Evolutionary conservation across 768 basidiomycete species (phyloP), one percentile per base, ranked within the genome.

Genomic region (Trametes maxima): DNA sequence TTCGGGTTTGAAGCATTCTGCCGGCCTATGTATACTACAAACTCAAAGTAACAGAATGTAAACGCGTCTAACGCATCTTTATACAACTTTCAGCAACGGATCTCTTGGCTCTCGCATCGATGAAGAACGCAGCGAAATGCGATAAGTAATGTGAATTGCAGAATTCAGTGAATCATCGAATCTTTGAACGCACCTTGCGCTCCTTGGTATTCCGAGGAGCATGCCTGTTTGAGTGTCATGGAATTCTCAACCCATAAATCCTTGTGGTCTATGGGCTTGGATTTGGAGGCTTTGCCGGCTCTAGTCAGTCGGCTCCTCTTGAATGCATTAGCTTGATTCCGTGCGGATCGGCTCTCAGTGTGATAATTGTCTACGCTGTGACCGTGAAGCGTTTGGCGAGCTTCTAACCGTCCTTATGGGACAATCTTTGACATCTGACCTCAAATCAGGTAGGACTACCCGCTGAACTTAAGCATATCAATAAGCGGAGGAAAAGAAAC

Each of bases 401-500:
- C 70, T 70, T 68, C 62, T 50, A 72, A 67, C 57, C 49, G 65
- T 68, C 69, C 54, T 48, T 56, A 33, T 39, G 46, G 53, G 70
- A 72, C 71, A 75, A 72, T 71, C 62, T 35, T 59, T 60, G 50
- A 63, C 63, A 69, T 77, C 76, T 83, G 86, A 85, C 85, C 86
- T 88, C 86, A 86, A 83, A 87, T 87, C 85, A 85, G 84, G 85
- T 82, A 85, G 85, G 86, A 85, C 80, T 87, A 88, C 87, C 86
- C 84, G 82, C 86, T 86, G 85, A 87, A 88, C 85, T 88, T 88
- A 87, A 88, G 87, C 86, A 88, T 87, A 88, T 88, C 85, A 89
- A 87, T 88, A 87, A 89, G 87, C 83, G 83, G 86, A 88, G 87
- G 87, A 88, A 88, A 89, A 89, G 88, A 88, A 89, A 89, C 86